Evolutionary conservation across 306 rosid genomes (phyloP), one percentile per base, ranked within the genome.

Genomic region (Prosopis cineraria): DNA sequence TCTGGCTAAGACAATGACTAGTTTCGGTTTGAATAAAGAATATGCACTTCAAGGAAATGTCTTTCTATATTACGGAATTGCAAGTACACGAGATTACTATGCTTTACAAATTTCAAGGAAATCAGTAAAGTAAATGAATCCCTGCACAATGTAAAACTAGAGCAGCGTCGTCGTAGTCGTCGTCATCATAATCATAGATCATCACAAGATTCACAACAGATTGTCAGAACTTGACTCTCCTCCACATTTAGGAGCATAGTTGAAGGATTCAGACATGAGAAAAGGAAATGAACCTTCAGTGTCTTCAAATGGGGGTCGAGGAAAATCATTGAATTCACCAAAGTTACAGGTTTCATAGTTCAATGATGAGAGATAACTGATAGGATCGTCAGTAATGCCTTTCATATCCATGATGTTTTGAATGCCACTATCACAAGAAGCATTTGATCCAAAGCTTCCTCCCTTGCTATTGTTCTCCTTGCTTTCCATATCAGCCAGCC

Each of bases 241-340:
- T 45, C 93, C 90, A 55, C 72, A 67, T 82, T 89, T 95, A 34
- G 87, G 83, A 74, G 80, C 73, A 83, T 88, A 92, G 65, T 84
- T 90, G 79, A 89, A 85, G 24, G 98, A 86, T 72, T 85, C 93
- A 0, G 95, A 81, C 83, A 88, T 81, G 36, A 93, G 93, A 76
- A 93, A 93, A 2, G 97, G 87, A 88, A 91, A 87, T 2, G 91
- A 85, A 85, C 82, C 86, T 76, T 91, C 98, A 0, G 94, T 55
- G 50, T 96, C 97, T 68, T 96, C 98, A 63, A 88, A 96, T 8
- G 94, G 84, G 27, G 93, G 91, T 80, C 96, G 96, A 63, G 96
- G 80, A 68, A 96, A 93, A 82, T 95, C 99, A 16, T 88, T 89
- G 84, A 93, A 91, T 79, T 82, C 96, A 6, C 88, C 93, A 50